Base-by-base conservation (phyloP, 768 basidiomycete species). In the Albatrellus ellisii region DNA sequence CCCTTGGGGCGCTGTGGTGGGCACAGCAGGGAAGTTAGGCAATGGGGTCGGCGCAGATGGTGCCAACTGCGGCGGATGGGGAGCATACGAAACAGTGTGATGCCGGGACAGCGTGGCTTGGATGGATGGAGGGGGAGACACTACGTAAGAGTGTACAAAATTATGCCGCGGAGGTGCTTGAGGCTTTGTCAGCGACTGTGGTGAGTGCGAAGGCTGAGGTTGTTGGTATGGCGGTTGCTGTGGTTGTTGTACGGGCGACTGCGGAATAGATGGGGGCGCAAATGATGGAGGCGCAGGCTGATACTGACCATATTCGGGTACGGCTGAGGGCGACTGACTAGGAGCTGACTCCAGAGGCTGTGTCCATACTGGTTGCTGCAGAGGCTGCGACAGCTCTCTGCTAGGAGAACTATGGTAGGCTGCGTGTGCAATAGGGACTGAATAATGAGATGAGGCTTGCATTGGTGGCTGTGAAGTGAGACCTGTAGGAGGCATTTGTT, bases 201-300 rank as follows among this genome's bases (percentile, higher is more conserved):
- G 18, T 11, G 36, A 11, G 26, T n/a, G 42, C 10, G 32, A 36
- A 10, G 40, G 46, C 21, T 26, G 44, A 26, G 26, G 26, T 6
- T n/a, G 21, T 24, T 34, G 37, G 3, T 26, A 39, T 15, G 42
- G 40, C 9, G 22, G 52, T 54, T 25, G 53, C 42, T 54, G 47
- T 52, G 48, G 28, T 31, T n/a, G n/a, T n/a, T 42, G 28, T 14
- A 21, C 28, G 39, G 48, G 32, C 29, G 52, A 41, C 36, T 53
- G 49, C 20, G 35, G 35, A 18, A 36, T 21, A 21, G 35, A 36
- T 6, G 63, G 56, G 29, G 51, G 54, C 8, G 51, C 51, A 57
- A 51, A 39, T 56, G 59, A 22, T 54, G 35, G 35, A 12, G 35
- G 35, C 26, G 49, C 47, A 6, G 46, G 53, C 35, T 65, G 57